Base-by-base conservation (phyloP, 768 basidiomycete species). In the Amanita exitialis region DNA sequence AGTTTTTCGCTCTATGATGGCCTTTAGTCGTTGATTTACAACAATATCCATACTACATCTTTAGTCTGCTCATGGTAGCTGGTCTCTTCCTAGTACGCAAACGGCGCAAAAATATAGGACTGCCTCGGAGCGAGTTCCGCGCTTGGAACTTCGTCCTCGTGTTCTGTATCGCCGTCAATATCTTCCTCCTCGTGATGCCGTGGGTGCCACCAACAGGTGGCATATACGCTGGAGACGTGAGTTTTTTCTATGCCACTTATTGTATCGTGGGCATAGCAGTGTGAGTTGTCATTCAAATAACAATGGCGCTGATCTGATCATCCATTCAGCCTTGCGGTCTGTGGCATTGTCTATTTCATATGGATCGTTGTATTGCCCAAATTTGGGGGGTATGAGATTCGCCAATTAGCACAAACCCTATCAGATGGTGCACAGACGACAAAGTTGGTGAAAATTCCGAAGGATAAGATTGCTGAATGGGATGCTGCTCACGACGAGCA, bases 361-460 rank as follows among this genome's bases (percentile, higher is more conserved):
- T 69, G 67, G 65, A 68, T 76, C 20, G 53, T 70, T 3, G 44
- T 72, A 12, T 58, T 78, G 6, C 77, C 76, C 15, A 67, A 65
- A 53, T 49, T 66, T 6, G 64, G 71, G 4, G 69, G 70, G 5
- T 77, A 77, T 55, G 58, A 61, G 13, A 67, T 77, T 32, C 66
- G 72, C n/a, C 72, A 73, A 43, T 68, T 74, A 47, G 66, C 76
- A 44, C 73, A 76, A 57, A 56, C 55, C 15, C 57, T 68, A 10
- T 59, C 73, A 8, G 69, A 68, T 23, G 62, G 68, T 6, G 66
- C 64, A 15, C 60, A 62, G 38, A 60, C 64, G 20, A 66, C 62
- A 20, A 56, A 55, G 10, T 55, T 66, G 12, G 63, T 69, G 46
- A 66, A 59, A 46, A 65, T 68, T 0, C 63, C 63, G 1, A 61